Evolutionary conservation across 306 rosid species (phyloP).

Genomic region (Prunus mira): DNA sequence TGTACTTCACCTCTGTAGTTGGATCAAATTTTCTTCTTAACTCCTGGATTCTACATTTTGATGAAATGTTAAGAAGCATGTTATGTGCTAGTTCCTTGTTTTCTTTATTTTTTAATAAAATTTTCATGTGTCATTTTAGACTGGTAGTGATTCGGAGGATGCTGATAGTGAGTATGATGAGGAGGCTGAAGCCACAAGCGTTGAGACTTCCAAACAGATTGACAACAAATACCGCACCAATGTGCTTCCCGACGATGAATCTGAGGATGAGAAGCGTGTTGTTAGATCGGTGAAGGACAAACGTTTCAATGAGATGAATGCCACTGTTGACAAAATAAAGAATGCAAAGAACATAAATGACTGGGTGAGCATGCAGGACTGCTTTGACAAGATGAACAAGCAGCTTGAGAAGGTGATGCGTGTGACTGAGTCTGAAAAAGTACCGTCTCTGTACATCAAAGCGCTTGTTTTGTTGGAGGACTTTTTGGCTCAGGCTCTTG

Average conservation of each 20-base stretch:
- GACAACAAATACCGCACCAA: conserved; percentile 33
- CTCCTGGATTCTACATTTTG: background rate
- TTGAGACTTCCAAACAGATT: conserved; percentile 29
- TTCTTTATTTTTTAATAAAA: background rate
- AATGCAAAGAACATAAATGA: conserved; percentile 83
- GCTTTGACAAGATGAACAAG: conserved; percentile 75
- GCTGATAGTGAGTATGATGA: conserved; percentile 50
- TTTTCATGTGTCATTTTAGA: conserved; percentile 31
- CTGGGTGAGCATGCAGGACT: conserved; percentile 84
- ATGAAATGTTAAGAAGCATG: background rate
- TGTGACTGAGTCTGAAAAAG: conserved; percentile 64
- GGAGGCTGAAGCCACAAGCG: conserved; percentile 35
- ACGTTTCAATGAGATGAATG: conserved; percentile 66
- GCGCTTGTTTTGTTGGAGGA: conserved; percentile 78
- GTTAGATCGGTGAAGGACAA: conserved; percentile 72
- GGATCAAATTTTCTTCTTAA: background rate
- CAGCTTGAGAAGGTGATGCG: conserved; percentile 86
- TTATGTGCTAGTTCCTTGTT: background rate
- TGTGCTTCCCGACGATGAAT: conserved; percentile 49
- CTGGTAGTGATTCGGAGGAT: conserved; percentile 66
- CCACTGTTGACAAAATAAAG: conserved; percentile 73
- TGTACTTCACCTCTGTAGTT: background rate
- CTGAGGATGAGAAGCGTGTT: conserved; percentile 56
- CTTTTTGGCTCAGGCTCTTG: conserved; percentile 63
- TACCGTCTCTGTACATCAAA: conserved; percentile 60